phyloP scores from a whole-genome alignment of 2,329 filamentous ascomycete genomes.

The Rutstroemia sp. region DNA sequence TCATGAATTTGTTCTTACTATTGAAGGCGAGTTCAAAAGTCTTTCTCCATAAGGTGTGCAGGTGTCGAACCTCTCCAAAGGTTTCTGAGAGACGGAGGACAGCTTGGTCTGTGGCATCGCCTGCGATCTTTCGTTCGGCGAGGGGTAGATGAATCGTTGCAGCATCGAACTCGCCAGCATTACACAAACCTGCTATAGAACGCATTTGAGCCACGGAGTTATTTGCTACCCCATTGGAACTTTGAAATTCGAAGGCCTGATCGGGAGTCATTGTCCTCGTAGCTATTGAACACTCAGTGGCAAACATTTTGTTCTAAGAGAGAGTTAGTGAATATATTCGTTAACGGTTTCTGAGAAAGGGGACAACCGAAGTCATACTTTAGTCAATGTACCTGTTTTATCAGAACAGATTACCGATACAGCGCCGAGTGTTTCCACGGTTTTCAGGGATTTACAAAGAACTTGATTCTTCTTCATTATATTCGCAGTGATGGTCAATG shows the following conservation, averaged over 20 bases:
- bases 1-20: slow-evolving; percentile 77
- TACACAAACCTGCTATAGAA: slow-evolving; percentile 58
- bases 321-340: not conserved
- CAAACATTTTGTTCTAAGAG: slow-evolving; percentile 58
- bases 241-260: slow-evolving; percentile 39
- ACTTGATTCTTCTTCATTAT: slow-evolving; percentile 71
- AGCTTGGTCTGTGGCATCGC: slow-evolving; percentile 70
- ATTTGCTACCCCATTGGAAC: slow-evolving; percentile 20
- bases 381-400: slow-evolving; percentile 64
- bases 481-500: slow-evolving; percentile 66
- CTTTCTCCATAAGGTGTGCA: slow-evolving; percentile 55
- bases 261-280: slow-evolving; percentile 35
- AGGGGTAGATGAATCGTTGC: slow-evolving; percentile 51
- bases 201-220: slow-evolving; percentile 50
- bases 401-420: slow-evolving; percentile 70
- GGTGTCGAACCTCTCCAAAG: slow-evolving; percentile 49
- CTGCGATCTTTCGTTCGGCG: slow-evolving; percentile 55
- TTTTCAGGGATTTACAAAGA: slow-evolving; percentile 71
- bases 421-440: slow-evolving; percentile 66
- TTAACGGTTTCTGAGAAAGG: not conserved
- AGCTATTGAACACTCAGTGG: slow-evolving; percentile 59
- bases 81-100: slow-evolving; percentile 63
- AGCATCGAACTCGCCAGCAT: slow-evolving; percentile 66
- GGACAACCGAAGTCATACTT: slow-evolving; percentile 13
- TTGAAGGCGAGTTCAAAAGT: slow-evolving; percentile 66